phyloP scores from a whole-genome alignment of 768 basidiomycete species.

The Boletus huronensis region DNA sequence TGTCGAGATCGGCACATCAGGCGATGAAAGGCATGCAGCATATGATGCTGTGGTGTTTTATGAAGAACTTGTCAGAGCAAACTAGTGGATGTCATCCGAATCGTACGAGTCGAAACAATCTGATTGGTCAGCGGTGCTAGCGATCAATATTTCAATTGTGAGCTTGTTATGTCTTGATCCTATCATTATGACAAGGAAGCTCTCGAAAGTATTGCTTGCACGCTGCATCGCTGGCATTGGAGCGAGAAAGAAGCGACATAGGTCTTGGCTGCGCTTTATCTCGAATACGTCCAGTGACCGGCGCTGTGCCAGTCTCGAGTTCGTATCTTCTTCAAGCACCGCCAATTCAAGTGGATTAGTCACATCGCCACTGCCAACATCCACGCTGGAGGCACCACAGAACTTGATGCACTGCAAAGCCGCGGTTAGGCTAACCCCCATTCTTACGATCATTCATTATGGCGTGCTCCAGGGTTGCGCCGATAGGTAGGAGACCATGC shows the following conservation, averaged over 20 bases:
- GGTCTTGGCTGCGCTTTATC: constrained; percentile 14
- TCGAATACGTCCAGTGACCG: background rate
- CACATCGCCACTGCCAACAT: background rate
- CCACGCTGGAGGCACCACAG: background rate
- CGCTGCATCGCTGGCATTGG: constrained; percentile 9
- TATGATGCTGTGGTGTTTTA: constrained; percentile 15
- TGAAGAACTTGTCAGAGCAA: background rate
- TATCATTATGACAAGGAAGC: constrained; percentile 7
- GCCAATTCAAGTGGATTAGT: constrained; percentile 6
- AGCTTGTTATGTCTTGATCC: constrained; percentile 10
- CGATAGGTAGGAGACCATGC: constrained; percentile 6
- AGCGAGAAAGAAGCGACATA: constrained; percentile 21
- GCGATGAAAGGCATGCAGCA: background rate
- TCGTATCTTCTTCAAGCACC: constrained; percentile 18
- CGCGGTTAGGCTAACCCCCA: constrained; percentile 2
- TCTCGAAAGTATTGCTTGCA: constrained; percentile 7
- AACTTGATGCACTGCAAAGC: constrained; percentile 1
- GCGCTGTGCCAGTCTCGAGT: background rate
- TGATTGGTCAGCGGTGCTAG: background rate
- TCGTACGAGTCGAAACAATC: constrained; percentile 16
- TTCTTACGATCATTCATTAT: background rate
- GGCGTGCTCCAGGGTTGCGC: constrained; percentile 8
- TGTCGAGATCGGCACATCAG: constrained; percentile 7
- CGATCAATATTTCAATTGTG: too few relatives aligned
- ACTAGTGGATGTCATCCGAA: background rate